Conservation (phyloP, 129 eudicot genomes). For the Deinandra increscens region DNA sequence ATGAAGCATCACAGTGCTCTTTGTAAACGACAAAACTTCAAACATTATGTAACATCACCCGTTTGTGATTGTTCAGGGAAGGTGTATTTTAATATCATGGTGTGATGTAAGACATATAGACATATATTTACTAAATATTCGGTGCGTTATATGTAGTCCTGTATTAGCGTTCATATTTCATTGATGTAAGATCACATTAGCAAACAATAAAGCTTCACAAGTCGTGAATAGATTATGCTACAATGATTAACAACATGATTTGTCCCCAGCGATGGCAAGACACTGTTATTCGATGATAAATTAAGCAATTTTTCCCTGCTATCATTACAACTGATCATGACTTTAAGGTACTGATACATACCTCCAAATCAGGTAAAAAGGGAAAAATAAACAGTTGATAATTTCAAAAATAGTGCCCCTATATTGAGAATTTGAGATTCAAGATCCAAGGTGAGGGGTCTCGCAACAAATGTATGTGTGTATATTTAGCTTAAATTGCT, state of each 20-base stretch:
- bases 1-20: too few species aligned
- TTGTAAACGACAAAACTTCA: too few species aligned
- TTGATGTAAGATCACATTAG: background rate
- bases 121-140: background rate
- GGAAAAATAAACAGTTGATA: background rate
- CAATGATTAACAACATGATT: background rate
- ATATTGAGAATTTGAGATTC: constrained; percentile 1
- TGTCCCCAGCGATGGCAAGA: background rate
- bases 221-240: background rate
- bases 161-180: background rate
- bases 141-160: background rate
- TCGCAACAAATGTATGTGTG: background rate
- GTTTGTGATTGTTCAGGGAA: too few species aligned
- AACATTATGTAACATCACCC: too few species aligned
- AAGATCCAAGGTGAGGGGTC: background rate
- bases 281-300: background rate
- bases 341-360: background rate
- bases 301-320: too few species aligned
- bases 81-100: too few species aligned
- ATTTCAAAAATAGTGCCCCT: background rate
- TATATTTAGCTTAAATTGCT: background rate
- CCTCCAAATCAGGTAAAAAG: background rate
- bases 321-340: background rate
- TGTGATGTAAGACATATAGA: too few species aligned
- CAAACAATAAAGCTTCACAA: background rate